Percentiles rank a stretch among this genome's conserved stretches.
phyloP scores from a whole-genome alignment of 139 green algal genomes.

The Chlamydomonas schloesseri region DNA sequence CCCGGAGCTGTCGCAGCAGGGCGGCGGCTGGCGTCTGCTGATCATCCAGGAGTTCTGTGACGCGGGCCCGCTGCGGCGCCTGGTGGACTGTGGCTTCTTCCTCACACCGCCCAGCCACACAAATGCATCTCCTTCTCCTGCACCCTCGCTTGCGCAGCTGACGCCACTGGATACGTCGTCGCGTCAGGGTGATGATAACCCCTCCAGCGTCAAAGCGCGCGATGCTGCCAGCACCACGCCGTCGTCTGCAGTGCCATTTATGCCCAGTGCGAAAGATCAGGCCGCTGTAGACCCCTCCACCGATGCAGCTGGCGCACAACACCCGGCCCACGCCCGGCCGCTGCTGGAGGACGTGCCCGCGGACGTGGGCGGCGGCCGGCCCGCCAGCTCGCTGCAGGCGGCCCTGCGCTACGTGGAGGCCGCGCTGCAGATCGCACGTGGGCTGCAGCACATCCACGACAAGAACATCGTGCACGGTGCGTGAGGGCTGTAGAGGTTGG shows the following conservation, averaged over 20 bases:
- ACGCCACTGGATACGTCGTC: background rate
- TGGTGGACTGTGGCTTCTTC: constrained; percentile 40
- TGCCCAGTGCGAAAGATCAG: too few species aligned
- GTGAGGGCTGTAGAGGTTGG: background rate
- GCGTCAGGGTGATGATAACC: background rate
- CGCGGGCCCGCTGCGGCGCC: constrained; percentile 12
- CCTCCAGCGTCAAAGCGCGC: background rate
- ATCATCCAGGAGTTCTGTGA: constrained; percentile 57
- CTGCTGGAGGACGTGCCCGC: background rate
- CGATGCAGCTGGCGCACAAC: too few species aligned
- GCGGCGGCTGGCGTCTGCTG: constrained; percentile 45
- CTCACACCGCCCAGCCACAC: background rate
- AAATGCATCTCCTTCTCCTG: too few species aligned
- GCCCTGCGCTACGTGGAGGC: constrained; percentile 38
- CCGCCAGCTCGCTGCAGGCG: constrained; percentile 6
- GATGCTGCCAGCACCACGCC: background rate
- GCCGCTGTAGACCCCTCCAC: background rate
- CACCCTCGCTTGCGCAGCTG: background rate
- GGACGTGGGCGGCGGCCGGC: background rate
- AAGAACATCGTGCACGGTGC: constrained; percentile 60
- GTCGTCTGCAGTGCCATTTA: background rate
- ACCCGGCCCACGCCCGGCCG: background rate
- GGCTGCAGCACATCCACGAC: constrained; percentile 59
- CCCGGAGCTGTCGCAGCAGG: constrained; percentile 29
- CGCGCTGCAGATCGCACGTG: constrained; percentile 43